phyloP scores from a whole-genome alignment of 306 rosid species.

The Casuarina equisetifolia region DNA sequence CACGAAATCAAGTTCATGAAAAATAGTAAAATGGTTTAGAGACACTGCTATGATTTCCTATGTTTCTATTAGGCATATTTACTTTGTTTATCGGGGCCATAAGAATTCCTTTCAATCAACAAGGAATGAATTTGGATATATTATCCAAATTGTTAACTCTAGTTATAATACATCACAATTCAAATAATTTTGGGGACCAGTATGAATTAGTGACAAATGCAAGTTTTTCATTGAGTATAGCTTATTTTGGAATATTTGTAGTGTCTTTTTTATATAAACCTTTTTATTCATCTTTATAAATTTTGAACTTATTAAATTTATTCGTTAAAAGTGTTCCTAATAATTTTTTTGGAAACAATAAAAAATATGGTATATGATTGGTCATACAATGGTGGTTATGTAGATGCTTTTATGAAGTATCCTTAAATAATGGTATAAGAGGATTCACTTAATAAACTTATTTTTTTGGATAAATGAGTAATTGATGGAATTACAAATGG shows the following conservation, averaged over 20 bases:
- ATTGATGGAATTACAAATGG: background rate
- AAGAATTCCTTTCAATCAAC: too few species aligned
- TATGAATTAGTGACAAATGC: too few species aligned
- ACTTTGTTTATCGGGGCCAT: background rate
- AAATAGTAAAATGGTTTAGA: too few species aligned
- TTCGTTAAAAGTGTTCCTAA: background rate
- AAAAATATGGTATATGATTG: background rate
- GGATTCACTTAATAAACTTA: background rate
- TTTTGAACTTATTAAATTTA: background rate
- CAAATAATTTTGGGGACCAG: too few species aligned
- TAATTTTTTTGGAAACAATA: background rate
- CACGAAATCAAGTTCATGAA: too few species aligned
- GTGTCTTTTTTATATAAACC: background rate
- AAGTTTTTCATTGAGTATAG: too few species aligned
- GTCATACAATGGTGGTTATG: background rate
- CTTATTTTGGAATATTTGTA: background rate
- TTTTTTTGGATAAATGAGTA: too few species aligned
- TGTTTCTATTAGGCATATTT: background rate
- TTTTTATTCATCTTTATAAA: background rate
- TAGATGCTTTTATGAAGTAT: too few species aligned
- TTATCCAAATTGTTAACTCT: too few species aligned
- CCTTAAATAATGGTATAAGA: background rate
- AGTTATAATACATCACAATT: too few species aligned
- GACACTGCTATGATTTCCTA: background rate
- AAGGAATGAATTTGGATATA: too few species aligned